Base-by-base conservation (phyloP, 495 filamentous ascomycete genomes). In the Hypoxylon cercidicola region DNA sequence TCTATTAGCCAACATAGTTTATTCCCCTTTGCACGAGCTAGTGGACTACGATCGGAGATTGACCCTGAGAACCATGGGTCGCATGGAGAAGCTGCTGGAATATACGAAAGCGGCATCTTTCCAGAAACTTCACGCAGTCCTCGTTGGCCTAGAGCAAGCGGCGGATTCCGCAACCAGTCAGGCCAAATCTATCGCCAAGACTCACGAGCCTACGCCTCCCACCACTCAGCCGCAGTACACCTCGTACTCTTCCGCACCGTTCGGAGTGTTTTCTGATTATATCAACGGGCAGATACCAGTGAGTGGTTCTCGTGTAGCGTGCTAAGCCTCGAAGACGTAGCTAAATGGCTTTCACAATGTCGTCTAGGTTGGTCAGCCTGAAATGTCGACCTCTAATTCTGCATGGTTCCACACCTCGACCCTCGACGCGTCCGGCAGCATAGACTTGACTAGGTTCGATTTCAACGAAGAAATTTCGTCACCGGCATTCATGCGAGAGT, bases 1-100 rank as follows among this genome's bases (percentile, higher is more conserved):
- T 45, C 20, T 76, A 7, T 43, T 71, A n/a, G 62, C 68, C 7
- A 72, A 74, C 32, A 66, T 72, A 34, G 44, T 64, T 10, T 70
- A 72, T 20, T 68, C 39, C 34, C 74, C 72, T 12, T 51, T 35
- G 2, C 62, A 69, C 35, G 63, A 68, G 34, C 20, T 56, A 1
- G 55, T 64, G 1, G 60, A 64, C 0, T 12, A 51, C 16, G 74
- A 76, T 45, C 58, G 54, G 28, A 44, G 59, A 30, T 59, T 76
- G 1, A 59, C 65, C 6, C 16, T 23, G 52, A 40, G 37, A 2
- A 60, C 63, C 1, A 57, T 70, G 39, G 40, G 15, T 3, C 54
- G 64, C 2, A 46, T 76, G 21, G 43, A 69, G 41, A 73, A 63
- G 59, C 43, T 74, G 12, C 59, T 63, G 2, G 63, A 66, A 34